Percentiles rank a stretch among this genome's conserved stretches.
These are phyloP conservation scores for Eutypella sp. DNA, from an alignment of 2,329 filamentous ascomycete species.

Conservation along the genomic window DNA sequence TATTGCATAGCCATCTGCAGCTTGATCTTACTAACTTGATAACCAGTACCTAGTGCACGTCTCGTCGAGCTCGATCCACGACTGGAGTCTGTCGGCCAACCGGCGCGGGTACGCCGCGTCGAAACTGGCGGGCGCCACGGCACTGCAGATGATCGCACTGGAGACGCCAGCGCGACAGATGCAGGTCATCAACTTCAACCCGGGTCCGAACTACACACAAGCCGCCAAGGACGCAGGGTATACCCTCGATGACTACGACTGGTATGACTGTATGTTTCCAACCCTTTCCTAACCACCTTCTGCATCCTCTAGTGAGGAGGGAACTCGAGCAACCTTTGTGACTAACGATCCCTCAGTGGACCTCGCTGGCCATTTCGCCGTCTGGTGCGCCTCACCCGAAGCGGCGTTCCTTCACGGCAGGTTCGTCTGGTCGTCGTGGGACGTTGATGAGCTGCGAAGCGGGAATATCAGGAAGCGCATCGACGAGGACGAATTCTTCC, in stretches of 20 bases:
- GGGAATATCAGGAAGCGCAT: conserved; percentile 20
- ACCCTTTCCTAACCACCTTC: background rate
- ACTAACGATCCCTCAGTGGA: conserved; percentile 13
- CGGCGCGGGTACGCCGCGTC: conserved; percentile 30
- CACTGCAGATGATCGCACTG: conserved; percentile 34
- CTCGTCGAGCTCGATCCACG: conserved; percentile 25
- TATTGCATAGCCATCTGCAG: background rate
- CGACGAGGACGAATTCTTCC: conserved; percentile 15
- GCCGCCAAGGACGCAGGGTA: conserved; percentile 16
- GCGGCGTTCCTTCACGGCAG: conserved; percentile 34
- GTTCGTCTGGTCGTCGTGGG: conserved; percentile 34
- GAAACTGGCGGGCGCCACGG: conserved; percentile 32
- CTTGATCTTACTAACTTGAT: background rate
- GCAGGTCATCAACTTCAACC: conserved; percentile 37
- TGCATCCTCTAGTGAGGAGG: background rate
- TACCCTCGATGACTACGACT: conserved; percentile 16
- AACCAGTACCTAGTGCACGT: conserved; percentile 27
- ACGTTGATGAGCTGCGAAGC: conserved; percentile 34
- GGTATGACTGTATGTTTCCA: conserved; percentile 23
- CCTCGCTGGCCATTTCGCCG: conserved; percentile 29
- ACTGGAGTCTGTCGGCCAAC: conserved; percentile 13
- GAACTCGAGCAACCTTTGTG: too few species aligned
- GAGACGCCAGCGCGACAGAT: conserved; percentile 27
- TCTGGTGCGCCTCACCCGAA: conserved; percentile 35
- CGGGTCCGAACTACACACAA: conserved; percentile 32